Evolutionary conservation across 768 basidiomycete genomes (phyloP).

Genomic region (Lentinus tigrinus): DNA sequence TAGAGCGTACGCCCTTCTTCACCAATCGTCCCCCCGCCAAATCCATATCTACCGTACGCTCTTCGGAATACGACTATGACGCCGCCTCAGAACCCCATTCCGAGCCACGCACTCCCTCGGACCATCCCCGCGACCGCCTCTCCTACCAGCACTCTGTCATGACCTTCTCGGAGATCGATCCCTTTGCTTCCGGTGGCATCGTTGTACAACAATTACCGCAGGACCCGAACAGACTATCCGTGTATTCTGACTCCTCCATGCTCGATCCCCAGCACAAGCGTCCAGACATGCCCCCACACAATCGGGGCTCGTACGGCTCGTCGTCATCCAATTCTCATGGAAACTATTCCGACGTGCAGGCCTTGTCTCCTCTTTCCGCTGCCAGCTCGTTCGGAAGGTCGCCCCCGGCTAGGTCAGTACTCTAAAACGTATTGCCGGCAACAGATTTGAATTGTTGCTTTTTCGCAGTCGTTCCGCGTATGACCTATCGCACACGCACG

Average conservation of each 20-base stretch:
- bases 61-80: conserved; percentile 45
- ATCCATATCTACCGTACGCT: conserved; percentile 56
- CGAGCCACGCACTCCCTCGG: conserved; percentile 54
- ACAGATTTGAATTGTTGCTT: background rate
- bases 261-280: conserved; percentile 44
- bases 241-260: conserved; percentile 51
- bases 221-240: conserved; percentile 51
- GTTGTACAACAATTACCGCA: conserved; percentile 37
- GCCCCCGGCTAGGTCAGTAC: conserved; percentile 11
- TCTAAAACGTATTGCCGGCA: background rate
- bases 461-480: conserved; percentile 1
- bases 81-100: conserved; percentile 28
- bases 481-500: conserved; percentile 10
- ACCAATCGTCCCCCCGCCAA: conserved; percentile 47
- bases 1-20: conserved; percentile 24
- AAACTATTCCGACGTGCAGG: conserved; percentile 17
- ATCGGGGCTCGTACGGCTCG: conserved; percentile 55
- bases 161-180: conserved; percentile 63
- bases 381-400: conserved; percentile 8
- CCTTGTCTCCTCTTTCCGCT: conserved; percentile 8
- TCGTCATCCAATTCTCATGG: conserved; percentile 55
- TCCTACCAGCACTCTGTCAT: conserved; percentile 52
- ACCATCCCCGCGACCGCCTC: conserved; percentile 32
- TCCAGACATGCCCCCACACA: conserved; percentile 33
- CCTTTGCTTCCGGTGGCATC: conserved; percentile 55